Evolutionary conservation across 805 yeast species (phyloP).

Genomic region (Candida sakaeoensis): DNA sequence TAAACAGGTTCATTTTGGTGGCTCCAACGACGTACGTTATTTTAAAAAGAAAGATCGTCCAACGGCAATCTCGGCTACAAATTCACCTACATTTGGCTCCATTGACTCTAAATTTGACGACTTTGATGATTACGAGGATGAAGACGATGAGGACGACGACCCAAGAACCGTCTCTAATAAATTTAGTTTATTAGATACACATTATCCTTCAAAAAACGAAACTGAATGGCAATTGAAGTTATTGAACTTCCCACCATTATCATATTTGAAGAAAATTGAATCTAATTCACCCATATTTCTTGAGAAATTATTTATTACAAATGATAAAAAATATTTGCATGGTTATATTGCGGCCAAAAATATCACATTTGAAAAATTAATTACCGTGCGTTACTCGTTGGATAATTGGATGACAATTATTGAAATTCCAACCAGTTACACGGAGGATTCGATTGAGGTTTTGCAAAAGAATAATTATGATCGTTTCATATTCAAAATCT

Average conservation of each 20-base stretch:
- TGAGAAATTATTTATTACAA: slow-evolving; percentile 58
- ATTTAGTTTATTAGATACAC: slow-evolving; percentile 11
- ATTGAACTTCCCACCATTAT: slow-evolving; percentile 41
- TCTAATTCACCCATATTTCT: slow-evolving; percentile 50
- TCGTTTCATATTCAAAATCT: slow-evolving; percentile 64
- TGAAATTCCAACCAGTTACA: slow-evolving; percentile 62
- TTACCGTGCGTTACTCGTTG: slow-evolving; percentile 68
- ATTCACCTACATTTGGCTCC: slow-evolving; percentile 47
- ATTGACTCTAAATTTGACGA: slow-evolving; percentile 16
- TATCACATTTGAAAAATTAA: slow-evolving; percentile 61
- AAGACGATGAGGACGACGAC: slow-evolving; percentile 11
- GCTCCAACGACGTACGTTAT: slow-evolving; percentile 62
- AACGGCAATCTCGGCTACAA: slow-evolving; percentile 63
- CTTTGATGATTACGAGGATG: slow-evolving; percentile 24
- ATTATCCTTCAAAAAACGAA: slow-evolving; percentile 9
- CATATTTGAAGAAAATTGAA: slow-evolving; percentile 43
- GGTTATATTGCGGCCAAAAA: slow-evolving; percentile 83
- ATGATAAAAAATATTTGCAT: slow-evolving; percentile 53
- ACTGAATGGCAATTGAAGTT: slow-evolving; percentile 44
- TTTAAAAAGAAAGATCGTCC: slow-evolving; percentile 76
- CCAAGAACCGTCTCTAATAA: slow-evolving; percentile 8
- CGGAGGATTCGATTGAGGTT: slow-evolving; percentile 50
- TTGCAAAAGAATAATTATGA: slow-evolving; percentile 56
- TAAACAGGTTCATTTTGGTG: slow-evolving; percentile 78
- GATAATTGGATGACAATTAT: slow-evolving; percentile 76